Evolutionary conservation across 345 rosid genomes (phyloP).

Genomic region (Citrus trifoliata): DNA sequence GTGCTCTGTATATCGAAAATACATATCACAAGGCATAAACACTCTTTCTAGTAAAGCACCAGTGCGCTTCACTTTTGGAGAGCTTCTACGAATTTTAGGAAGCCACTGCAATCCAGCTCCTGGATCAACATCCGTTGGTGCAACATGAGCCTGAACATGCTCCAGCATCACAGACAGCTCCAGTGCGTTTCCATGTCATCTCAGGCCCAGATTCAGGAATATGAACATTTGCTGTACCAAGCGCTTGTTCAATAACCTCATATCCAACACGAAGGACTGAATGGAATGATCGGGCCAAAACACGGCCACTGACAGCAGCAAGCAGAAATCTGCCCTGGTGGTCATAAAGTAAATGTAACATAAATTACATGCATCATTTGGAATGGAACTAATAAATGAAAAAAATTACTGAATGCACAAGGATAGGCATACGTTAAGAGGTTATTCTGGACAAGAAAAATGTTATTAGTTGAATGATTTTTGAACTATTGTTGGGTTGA

Average conservation of each 20-base stretch:
- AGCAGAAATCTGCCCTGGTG: constrained; percentile 94
- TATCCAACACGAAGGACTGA: constrained; percentile 86
- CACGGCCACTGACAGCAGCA: constrained; percentile 97
- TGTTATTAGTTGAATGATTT: neutral
- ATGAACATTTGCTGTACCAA: constrained; percentile 58
- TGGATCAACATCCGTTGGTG: constrained; percentile 99
- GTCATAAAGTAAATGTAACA: constrained; percentile 9
- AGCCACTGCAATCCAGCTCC: constrained; percentile 99
- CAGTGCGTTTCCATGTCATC: constrained; percentile 88
- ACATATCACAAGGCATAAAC: constrained; percentile 99
- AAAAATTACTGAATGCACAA: neutral
- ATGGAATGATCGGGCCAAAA: constrained; percentile 87
- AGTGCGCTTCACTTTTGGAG: constrained; percentile 92
- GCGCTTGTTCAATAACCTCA: constrained; percentile 89
- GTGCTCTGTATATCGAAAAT: constrained; percentile 87
- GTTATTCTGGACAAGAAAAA: neutral
- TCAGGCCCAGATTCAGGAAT: constrained; percentile 81
- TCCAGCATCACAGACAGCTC: constrained; percentile 96
- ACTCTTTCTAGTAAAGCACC: constrained; percentile 99
- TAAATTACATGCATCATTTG: constrained; percentile 5
- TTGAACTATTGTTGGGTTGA: neutral
- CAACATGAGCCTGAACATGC: constrained; percentile 98
- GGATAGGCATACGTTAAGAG: neutral
- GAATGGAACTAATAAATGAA: neutral
- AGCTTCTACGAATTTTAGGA: constrained; percentile 80